Evolutionary conservation across 169 alveolate species (phyloP), one percentile per base, ranked within the genome.

Genomic region (Cyclospora cayetanensis): DNA sequence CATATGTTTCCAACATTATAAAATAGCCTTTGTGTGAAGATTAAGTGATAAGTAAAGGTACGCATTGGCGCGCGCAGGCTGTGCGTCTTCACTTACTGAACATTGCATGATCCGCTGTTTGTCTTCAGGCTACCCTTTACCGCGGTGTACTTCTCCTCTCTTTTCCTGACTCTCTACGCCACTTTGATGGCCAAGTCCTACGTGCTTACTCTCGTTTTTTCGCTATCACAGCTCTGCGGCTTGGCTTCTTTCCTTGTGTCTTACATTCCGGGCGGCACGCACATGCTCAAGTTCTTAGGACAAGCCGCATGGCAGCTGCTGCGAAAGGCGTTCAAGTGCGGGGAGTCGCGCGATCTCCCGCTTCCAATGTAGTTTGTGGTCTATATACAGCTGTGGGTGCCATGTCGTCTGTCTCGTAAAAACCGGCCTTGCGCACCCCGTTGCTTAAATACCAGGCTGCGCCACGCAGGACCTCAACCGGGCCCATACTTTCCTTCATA

Each of bases 231-330:
- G 89, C 72, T 94, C 39, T 74, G 93, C 77, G 93, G 95, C 34
- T 74, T 94, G 77, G 25, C 92, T 63, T 94, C 96, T 55, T 94
- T 94, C 55, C 55, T 94, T 52, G 92, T 93, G 39, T 93, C 96
- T 25, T 93, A 94, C 87, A 90, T 94, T 66, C 96, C 96, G 1
- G 96, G 96, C 43, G 95, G 95, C 34, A 70, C 85, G 7, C 93
- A 76, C 93, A 89, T 89, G 93, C 93, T 89, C 50, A 72, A 89
- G 90, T 89, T 89, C 93, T 41, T 89, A 39, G 93, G 93, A 9
- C 82, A 82, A 27, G 93, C 93, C 15, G 82, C 72, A 34, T 89
- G 93, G 93, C 93, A 89, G 50, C 70, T 89, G 76, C 65, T 89
- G 50, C 85, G 74, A 27, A 89, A 77, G 41, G 82, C 60, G 34